A percentile compares a stretch with the other conserved stretches of the same genome.
Conservation (phyloP, 352 stramenopile species). For the Blastocystis sp. region DNA sequence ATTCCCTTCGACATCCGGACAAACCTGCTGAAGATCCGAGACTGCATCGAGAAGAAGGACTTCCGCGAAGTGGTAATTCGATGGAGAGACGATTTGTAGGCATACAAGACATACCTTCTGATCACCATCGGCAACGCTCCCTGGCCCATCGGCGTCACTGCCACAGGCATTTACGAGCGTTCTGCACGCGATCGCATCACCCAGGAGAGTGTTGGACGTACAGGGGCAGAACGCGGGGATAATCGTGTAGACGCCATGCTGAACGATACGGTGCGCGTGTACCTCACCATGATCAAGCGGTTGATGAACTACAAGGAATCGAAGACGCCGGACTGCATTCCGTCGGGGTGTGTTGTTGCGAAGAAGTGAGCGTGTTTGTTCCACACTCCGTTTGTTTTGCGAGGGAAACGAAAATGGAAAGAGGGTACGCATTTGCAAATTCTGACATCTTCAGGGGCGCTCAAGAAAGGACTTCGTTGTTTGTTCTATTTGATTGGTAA, state of each 20-base stretch:
- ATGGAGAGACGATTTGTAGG: background rate
- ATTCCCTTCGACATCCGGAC: conserved; percentile 68
- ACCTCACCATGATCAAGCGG: conserved; percentile 65
- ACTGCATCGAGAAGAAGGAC: conserved; percentile 49
- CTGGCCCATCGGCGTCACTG: conserved; percentile 51
- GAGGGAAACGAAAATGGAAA: background rate
- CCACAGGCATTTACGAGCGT: conserved; percentile 63
- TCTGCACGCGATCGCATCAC: conserved; percentile 55
- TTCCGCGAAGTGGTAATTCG: background rate
- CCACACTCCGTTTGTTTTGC: conserved; percentile 8
- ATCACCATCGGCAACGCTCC: conserved; percentile 61
- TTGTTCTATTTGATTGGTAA: conserved; percentile 22
- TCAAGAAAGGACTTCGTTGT: background rate
- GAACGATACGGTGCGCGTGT: conserved; percentile 62
- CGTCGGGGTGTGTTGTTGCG: conserved; percentile 14
- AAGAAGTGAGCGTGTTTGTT: background rate
- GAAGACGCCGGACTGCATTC: background rate
- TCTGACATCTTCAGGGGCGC: background rate
- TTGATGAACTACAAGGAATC: conserved; percentile 64
- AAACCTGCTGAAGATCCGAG: conserved; percentile 57
- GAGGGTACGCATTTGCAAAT: conserved; percentile 35
- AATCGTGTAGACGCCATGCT: conserved; percentile 61
- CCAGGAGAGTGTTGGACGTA: conserved; percentile 50
- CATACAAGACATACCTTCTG: conserved; percentile 47
- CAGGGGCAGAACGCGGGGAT: background rate